Conservation (phyloP, 1,284 basidiomycete genomes). For the Porogramme epimiltina region DNA sequence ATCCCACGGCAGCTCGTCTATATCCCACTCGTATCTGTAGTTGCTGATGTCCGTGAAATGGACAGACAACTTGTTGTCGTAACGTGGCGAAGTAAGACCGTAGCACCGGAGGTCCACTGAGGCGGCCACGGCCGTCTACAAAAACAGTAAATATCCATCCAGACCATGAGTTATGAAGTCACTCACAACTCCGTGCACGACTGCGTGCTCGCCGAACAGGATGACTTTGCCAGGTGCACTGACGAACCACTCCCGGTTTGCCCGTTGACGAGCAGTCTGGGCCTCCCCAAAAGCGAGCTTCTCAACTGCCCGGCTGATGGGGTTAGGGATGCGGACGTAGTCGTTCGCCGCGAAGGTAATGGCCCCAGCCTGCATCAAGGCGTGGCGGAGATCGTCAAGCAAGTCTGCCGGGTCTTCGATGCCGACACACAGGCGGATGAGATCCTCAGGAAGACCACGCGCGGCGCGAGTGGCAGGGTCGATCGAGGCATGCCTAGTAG, state of each 20-base stretch:
- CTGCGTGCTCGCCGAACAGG: conserved; percentile 98
- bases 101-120: conserved; percentile 96
- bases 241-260: conserved; percentile 79
- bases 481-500: conserved; percentile 90
- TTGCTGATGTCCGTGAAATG: conserved; percentile 81
- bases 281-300: conserved; percentile 54
- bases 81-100: conserved; percentile 76
- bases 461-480: conserved; percentile 91
- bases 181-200: conserved; percentile 95
- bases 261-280: conserved; percentile 25
- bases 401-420: conserved; percentile 96
- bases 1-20: conserved; percentile 87
- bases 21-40: conserved; percentile 82
- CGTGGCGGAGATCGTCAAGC: conserved; percentile 93
- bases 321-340: conserved; percentile 49
- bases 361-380: conserved; percentile 90
- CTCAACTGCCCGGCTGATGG: conserved; percentile 67
- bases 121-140: conserved; percentile 91
- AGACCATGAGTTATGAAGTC: conserved; percentile 1
- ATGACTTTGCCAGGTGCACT: conserved; percentile 99
- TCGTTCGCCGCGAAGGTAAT: conserved; percentile 54
- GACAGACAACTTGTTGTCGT: conserved; percentile 77
- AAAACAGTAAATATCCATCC: conserved; percentile 1
- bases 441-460: conserved; percentile 94
- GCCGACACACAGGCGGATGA: conserved; percentile 97